Conservation (phyloP, 1,139 yeast genomes). For the Suhomyces ambrosiae region DNA sequence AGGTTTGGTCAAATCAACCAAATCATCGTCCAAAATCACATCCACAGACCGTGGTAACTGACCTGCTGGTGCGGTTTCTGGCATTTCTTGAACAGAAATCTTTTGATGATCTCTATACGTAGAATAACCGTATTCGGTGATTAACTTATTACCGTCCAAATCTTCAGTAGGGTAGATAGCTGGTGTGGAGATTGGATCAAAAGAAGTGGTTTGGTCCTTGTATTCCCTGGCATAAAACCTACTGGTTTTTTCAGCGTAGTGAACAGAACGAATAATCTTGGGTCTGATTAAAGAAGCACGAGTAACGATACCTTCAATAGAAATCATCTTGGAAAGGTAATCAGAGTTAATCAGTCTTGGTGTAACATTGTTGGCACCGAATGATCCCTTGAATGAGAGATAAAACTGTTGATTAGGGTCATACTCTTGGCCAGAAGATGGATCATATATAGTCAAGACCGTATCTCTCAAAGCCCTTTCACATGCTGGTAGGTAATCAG, state of each 20-base stretch:
- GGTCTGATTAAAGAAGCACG: constrained; percentile 93
- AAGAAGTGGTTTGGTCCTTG: constrained; percentile 88
- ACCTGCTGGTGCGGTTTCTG: constrained; percentile 98
- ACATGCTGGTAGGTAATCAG: constrained; percentile 87
- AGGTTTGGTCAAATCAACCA: constrained; percentile 90
- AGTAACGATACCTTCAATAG: constrained; percentile 95
- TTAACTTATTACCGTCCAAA: constrained; percentile 81
- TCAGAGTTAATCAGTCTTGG: constrained; percentile 85
- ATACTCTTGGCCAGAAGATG: constrained; percentile 48
- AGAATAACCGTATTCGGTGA: constrained; percentile 91
- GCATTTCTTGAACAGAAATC: constrained; percentile 94
- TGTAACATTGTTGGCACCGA: constrained; percentile 84
- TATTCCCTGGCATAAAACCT: constrained; percentile 90
- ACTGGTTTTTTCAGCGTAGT: constrained; percentile 84
- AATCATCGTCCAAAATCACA: constrained; percentile 87
- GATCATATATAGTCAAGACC: constrained; percentile 68
- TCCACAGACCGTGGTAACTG: constrained; percentile 94
- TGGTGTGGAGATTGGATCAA: constrained; percentile 81
- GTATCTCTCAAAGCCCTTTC: constrained; percentile 84
- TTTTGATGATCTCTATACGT: constrained; percentile 95
- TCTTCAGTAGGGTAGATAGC: constrained; percentile 95
- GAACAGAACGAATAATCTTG: constrained; percentile 88
- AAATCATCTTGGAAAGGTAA: constrained; percentile 77
- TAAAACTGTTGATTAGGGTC: constrained; percentile 70
- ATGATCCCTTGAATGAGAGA: constrained; percentile 85